These are phyloP conservation scores for Lasiodiplodia citricola DNA, from an alignment of 2,329 filamentous ascomycete genomes.

Conservation along the genomic window DNA sequence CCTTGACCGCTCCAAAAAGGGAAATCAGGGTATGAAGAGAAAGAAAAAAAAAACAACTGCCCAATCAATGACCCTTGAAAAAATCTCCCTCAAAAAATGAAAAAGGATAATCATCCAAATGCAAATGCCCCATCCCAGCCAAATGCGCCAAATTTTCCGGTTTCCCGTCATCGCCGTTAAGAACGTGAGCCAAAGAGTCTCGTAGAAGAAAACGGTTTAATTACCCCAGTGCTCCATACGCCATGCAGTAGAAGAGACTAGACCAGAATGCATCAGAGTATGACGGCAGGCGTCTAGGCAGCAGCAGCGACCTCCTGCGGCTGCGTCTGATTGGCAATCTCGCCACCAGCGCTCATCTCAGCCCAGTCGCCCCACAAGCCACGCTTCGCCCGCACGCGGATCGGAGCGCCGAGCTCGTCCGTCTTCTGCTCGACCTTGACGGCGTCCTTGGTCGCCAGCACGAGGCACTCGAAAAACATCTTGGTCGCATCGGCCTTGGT, in stretches of 20 bases:
- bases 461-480: slow-evolving; percentile 98
- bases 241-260: slow-evolving; percentile 4
- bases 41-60: neutral
- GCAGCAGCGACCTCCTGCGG: slow-evolving; percentile 6
- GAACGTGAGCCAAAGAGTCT: neutral
- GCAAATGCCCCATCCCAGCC: neutral
- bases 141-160: slow-evolving; percentile 11
- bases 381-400: slow-evolving; percentile 86
- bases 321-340: slow-evolving; percentile 42
- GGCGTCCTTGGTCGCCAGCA: slow-evolving; percentile 95
- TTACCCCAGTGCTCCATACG: slow-evolving; percentile 9
- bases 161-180: slow-evolving; percentile 4
- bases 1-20: neutral
- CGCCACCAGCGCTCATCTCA: slow-evolving; percentile 65
- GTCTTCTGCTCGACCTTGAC: slow-evolving; percentile 92
- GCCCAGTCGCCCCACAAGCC: slow-evolving; percentile 98
- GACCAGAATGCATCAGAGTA: neutral
- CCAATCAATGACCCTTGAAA: neutral
- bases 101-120: neutral
- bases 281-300: neutral
- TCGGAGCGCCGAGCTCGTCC: slow-evolving; percentile 73
- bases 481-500: slow-evolving; percentile 92
- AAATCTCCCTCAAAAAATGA: neutral
- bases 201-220: neutral
- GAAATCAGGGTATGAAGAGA: slow-evolving; percentile 14